Evolutionary conservation across 2,329 filamentous ascomycete genomes (phyloP).

Genomic region (Fusarium anthophilum): DNA sequence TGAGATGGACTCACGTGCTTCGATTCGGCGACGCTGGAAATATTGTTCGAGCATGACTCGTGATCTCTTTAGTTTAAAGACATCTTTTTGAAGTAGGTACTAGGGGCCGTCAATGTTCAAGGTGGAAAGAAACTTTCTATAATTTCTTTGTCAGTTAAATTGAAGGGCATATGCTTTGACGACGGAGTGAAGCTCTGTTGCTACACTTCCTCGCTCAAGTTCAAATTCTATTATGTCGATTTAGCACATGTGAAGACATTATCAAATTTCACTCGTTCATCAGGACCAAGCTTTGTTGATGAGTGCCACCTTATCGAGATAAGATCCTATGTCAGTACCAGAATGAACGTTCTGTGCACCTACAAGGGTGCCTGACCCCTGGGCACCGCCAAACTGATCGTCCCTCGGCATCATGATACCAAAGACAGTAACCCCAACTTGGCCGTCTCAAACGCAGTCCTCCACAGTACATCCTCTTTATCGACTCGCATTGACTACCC

Average conservation of each 20-base stretch:
- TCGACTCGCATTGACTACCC: neutral
- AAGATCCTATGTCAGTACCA: conserved; percentile 23
- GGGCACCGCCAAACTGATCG: neutral
- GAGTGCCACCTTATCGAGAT: neutral
- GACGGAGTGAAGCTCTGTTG: neutral
- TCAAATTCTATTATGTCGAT: neutral
- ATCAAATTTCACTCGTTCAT: neutral
- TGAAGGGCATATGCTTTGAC: neutral
- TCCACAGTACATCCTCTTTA: neutral
- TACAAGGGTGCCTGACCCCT: conserved; percentile 6
- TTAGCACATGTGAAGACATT: neutral
- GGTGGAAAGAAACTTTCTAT: neutral
- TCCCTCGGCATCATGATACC: conserved; percentile 20
- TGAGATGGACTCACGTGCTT: neutral
- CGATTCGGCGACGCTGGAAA: neutral
- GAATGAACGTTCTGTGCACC: neutral
- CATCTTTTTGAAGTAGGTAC: neutral
- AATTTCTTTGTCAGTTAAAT: neutral
- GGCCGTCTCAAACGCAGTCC: conserved; percentile 4
- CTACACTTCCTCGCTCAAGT: neutral
- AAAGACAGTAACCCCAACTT: conserved; percentile 13
- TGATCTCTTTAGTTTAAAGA: neutral
- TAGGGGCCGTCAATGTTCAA: neutral
- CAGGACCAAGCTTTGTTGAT: neutral
- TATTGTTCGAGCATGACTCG: conserved; percentile 12